Conservation (phyloP, 169 alveolate species). For the Eimeria mitis region DNA sequence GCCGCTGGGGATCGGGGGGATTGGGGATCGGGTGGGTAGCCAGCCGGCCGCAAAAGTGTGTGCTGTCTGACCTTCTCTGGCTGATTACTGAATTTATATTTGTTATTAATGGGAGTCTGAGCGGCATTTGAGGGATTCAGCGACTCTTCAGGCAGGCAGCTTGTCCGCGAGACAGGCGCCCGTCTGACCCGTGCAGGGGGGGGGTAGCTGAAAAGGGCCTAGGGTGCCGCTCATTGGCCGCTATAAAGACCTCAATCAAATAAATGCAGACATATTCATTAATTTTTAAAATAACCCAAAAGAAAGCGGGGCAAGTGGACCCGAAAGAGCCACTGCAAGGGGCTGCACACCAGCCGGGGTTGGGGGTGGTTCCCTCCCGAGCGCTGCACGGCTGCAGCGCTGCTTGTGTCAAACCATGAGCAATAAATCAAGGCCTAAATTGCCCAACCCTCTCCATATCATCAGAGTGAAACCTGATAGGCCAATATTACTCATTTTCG, state of each 20-base stretch:
- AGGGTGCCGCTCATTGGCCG: conserved; percentile 33
- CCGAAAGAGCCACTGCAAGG: neutral
- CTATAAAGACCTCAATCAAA: neutral
- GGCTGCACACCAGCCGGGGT: conserved; percentile 59
- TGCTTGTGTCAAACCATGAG: neutral
- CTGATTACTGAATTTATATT: neutral
- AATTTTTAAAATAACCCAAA: neutral
- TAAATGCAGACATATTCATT: neutral
- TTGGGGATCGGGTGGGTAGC: conserved; percentile 45
- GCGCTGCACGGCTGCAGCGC: conserved; percentile 35
- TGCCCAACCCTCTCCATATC: neutral
- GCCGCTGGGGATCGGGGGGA: conserved; percentile 13
- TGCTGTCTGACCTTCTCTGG: conserved; percentile 2
- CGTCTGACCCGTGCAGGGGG: conserved; percentile 73
- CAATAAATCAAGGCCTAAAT: neutral
- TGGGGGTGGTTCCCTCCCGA: conserved; percentile 72
- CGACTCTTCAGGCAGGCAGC: neutral
- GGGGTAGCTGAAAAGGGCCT: conserved; percentile 1
- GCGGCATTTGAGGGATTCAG: neutral
- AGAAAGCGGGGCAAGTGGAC: neutral
- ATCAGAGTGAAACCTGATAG: neutral
- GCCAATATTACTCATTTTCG: neutral
- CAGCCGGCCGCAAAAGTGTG: neutral
- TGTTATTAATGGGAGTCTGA: neutral
- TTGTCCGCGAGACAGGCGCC: conserved; percentile 63